A percentile compares a stretch with the other conserved stretches of the same genome.
Evolutionary conservation across 371 early-diverging fungal genomes (phyloP).

Genomic region (Basidiobolus meristosporus): DNA sequence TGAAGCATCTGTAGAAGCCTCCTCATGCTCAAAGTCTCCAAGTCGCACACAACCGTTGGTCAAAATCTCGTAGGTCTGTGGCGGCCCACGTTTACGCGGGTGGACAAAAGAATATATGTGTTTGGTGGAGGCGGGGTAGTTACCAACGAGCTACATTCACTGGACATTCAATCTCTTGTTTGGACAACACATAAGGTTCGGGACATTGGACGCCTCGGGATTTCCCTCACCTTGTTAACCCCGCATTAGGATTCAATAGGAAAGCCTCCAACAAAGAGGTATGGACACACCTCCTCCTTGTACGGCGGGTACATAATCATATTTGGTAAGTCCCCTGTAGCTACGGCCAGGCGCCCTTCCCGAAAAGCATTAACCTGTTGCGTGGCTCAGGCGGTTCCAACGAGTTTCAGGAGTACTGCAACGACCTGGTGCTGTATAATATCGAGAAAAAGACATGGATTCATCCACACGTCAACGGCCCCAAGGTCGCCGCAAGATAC

Average conservation of each 20-base stretch:
- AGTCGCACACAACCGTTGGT: slow-evolving; percentile 27
- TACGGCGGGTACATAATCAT: slow-evolving; percentile 27
- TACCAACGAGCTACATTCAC: slow-evolving; percentile 30
- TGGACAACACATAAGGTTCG: slow-evolving; percentile 4
- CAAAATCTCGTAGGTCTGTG: slow-evolving; percentile 38
- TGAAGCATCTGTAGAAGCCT: neutral
- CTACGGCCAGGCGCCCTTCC: neutral
- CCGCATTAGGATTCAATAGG: slow-evolving; percentile 20
- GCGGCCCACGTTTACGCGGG: slow-evolving; percentile 39
- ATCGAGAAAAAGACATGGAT: slow-evolving; percentile 36
- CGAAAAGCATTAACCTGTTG: neutral
- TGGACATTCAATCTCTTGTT: slow-evolving; percentile 17
- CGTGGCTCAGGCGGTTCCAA: slow-evolving; percentile 36
- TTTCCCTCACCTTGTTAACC: neutral
- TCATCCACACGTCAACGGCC: slow-evolving; percentile 27
- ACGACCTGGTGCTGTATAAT: slow-evolving; percentile 37
- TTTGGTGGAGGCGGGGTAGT: slow-evolving; percentile 41
- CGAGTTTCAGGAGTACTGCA: slow-evolving; percentile 27
- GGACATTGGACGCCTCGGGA: neutral
- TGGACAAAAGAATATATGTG: slow-evolving; percentile 28
- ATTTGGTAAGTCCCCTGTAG: slow-evolving; percentile 16
- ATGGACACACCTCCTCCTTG: slow-evolving; percentile 29
- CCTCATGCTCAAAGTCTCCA: slow-evolving; percentile 18
- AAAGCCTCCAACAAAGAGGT: slow-evolving; percentile 25
- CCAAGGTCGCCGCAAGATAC: slow-evolving; percentile 24